Evolutionary conservation across 179 eudicot genomes (phyloP).

Genomic region (Beta macrorhiza): DNA sequence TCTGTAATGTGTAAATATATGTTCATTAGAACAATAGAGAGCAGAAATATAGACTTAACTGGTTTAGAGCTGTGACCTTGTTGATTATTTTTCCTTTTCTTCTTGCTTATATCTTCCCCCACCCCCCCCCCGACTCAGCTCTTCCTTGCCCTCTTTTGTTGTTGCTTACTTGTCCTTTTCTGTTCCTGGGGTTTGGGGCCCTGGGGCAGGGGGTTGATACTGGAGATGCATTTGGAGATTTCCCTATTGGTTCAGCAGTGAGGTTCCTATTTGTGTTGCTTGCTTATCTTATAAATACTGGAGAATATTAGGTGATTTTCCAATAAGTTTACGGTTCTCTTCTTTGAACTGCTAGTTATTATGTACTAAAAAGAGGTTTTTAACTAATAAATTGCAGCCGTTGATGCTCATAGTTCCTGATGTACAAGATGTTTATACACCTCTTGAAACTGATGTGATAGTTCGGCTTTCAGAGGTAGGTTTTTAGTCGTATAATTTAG

Average conservation of each 20-base stretch:
- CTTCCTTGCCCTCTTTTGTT: not conserved
- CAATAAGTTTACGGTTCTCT: not conserved
- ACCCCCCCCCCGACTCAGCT: not conserved
- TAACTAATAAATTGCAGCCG: constrained; percentile 48
- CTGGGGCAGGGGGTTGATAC: not conserved
- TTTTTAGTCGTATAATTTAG: constrained; percentile 1
- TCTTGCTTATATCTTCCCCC: not conserved
- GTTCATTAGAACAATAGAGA: not conserved
- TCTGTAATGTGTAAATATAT: not conserved
- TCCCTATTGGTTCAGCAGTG: not conserved
- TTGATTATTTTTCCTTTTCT: not conserved
- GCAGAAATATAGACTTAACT: not conserved
- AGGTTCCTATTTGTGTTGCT: not conserved
- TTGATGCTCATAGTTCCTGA: constrained; percentile 98
- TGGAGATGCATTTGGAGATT: not conserved
- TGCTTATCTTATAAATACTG: not conserved
- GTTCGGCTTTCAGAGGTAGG: constrained; percentile 88
- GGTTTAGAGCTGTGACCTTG: not conserved
- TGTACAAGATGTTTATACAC: constrained; percentile 92
- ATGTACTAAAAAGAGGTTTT: constrained; percentile 1
- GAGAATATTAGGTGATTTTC: no score
- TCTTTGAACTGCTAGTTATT: constrained; percentile 3
- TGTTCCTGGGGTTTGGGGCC: not conserved
- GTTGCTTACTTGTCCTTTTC: not conserved
- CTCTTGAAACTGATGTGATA: constrained; percentile 83